Base-by-base conservation (phyloP, 352 stramenopile species). In the Phytophthora niederhauseri region DNA sequence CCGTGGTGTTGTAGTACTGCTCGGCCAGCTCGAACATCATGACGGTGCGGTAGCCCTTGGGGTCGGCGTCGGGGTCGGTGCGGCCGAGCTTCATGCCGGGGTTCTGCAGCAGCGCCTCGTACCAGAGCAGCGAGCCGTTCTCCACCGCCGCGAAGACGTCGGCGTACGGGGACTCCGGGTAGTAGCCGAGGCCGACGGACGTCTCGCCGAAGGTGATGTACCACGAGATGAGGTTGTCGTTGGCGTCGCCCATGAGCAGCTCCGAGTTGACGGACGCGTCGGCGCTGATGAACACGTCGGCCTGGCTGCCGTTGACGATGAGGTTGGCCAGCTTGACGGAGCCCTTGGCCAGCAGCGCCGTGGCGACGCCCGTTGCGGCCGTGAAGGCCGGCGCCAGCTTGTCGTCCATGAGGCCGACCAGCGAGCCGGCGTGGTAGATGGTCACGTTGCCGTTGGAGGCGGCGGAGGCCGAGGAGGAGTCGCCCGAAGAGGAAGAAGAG, bases 1-100 rank as follows among this genome's bases (percentile, higher is more conserved):
- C 70, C 9, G 43, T 69, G 9, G 50, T 52, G 49, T 75, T 77
- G 66, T 77, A 77, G 66, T 72, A 75, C 41, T 66, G 15, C 57
- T 77, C 70, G 12, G 70, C 70, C 70, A 77, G 34, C 49, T 77
- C 61, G 41, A 77, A 72, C 70, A 77, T 77, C 64, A 77, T 77
- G 66, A 77, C 61, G 38, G 66, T 75, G 26, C 70, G 70, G 57
- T 77, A 77, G 31, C 70, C 70, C 24, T 77, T 77, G 36, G 70
- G 70, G 66, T 75, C 70, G 17, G 53, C 66, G 31, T 77, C 70
- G 1, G 70, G 70, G 66, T 77, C 70, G 3, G 70, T 72, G 24
- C 70, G 70, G 26, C 70, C 70, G 11, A 77, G 55, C 41, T 77
- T 77, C 61, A 77, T 62, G 66, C 65, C 45, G 5, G 70, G 57